Evolutionary conservation across 805 yeast genomes (phyloP).

Genomic region (Metschnikowia peoriensis): DNA sequence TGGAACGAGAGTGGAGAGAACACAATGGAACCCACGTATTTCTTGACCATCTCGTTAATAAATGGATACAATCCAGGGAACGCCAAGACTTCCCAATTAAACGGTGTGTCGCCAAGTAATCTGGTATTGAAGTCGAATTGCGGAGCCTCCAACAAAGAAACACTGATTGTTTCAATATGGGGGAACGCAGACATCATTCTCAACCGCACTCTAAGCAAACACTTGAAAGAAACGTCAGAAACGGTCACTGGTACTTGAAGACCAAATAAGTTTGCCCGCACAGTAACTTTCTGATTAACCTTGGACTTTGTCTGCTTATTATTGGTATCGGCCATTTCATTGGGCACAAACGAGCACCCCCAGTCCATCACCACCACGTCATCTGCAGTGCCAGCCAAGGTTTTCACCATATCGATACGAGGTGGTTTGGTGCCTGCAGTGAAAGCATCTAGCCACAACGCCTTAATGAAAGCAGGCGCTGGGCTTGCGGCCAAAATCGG

Average conservation of each 20-base stretch:
- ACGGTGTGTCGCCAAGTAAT: constrained; percentile 72
- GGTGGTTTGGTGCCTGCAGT: constrained; percentile 97
- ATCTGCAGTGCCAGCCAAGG: constrained; percentile 83
- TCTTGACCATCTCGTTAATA: constrained; percentile 79
- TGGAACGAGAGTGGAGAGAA: constrained; percentile 91
- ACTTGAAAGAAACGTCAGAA: constrained; percentile 74
- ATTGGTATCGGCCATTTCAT: constrained; percentile 78
- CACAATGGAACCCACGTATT: constrained; percentile 85
- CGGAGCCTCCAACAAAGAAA: constrained; percentile 84
- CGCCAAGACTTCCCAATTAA: constrained; percentile 83
- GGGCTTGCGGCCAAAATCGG: constrained; percentile 77
- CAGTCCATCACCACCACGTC: constrained; percentile 98
- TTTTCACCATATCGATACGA: constrained; percentile 84
- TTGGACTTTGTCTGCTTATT: constrained; percentile 80
- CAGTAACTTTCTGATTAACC: constrained; percentile 76
- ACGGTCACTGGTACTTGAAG: constrained; percentile 75
- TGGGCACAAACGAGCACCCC: constrained; percentile 92
- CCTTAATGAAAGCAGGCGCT: constrained; percentile 77
- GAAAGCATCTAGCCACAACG: constrained; percentile 81
- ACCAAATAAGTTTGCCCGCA: constrained; percentile 83
- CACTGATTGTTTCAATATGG: constrained; percentile 86
- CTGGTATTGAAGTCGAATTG: constrained; percentile 79
- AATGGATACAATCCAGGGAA: constrained; percentile 85
- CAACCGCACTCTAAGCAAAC: constrained; percentile 73
- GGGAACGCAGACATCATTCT: constrained; percentile 91